phyloP scores from a whole-genome alignment of 176 grass and related monocot species.

The Pharus latifolius region DNA sequence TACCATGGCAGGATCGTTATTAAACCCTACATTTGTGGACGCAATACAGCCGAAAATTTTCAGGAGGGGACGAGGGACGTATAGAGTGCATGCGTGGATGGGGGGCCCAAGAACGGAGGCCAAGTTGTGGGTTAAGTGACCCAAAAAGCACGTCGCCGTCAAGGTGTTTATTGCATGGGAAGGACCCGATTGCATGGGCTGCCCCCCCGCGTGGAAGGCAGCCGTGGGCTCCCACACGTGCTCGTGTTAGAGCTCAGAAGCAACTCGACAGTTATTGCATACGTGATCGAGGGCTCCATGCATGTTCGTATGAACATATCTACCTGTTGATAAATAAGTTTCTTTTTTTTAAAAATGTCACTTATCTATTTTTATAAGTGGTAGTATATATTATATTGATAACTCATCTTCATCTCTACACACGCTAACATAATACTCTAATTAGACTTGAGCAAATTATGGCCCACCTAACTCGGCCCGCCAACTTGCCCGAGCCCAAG shows the following conservation, averaged over 20 bases:
- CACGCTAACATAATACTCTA: too few species aligned
- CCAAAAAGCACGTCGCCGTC: constrained; percentile 35
- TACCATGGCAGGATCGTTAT: not conserved
- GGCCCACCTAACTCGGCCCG: too few species aligned
- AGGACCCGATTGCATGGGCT: constrained; percentile 17
- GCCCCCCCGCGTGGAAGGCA: constrained; percentile 6
- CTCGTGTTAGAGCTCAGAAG: constrained; percentile 26
- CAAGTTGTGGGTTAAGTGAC: constrained; percentile 7
- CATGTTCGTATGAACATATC: not conserved
- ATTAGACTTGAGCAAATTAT: too few species aligned
- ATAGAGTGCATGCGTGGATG: not conserved
- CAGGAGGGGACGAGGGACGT: too few species aligned
- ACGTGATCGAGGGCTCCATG: too few species aligned
- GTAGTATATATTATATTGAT: too few species aligned
- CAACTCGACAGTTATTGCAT: not conserved
- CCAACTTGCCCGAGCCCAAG: too few species aligned
- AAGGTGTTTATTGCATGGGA: constrained; percentile 17
- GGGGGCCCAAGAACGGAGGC: not conserved
- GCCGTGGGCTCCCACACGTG: constrained; percentile 24
- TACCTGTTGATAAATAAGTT: too few species aligned
- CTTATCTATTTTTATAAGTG: too few species aligned
- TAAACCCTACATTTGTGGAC: constrained; percentile 4
- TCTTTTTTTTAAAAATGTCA: too few species aligned
- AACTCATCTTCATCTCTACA: too few species aligned
- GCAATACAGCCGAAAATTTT: too few species aligned